These are phyloP conservation scores for Cercospora sojina DNA, from an alignment of 2,329 filamentous ascomycete genomes.

Conservation along the genomic window DNA sequence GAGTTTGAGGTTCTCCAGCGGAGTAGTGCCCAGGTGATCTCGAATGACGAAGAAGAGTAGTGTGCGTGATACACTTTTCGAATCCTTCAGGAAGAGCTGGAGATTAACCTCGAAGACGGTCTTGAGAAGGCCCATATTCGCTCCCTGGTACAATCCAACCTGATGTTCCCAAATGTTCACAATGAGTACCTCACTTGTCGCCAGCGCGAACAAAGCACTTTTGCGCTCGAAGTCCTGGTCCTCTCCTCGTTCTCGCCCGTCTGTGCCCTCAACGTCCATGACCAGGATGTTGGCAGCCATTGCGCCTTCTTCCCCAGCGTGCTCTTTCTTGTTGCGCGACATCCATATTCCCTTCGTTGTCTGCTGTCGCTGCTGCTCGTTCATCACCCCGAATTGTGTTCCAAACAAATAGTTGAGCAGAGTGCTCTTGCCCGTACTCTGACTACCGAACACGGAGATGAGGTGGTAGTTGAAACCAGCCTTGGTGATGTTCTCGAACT, in stretches of 20 bases:
- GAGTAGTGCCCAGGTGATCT: slow-evolving; percentile 90
- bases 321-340: slow-evolving; percentile 82
- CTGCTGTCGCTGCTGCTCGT: slow-evolving; percentile 87
- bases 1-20: slow-evolving; percentile 82
- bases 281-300: slow-evolving; percentile 99
- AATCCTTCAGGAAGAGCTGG: slow-evolving; percentile 94
- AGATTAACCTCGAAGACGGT: slow-evolving; percentile 99
- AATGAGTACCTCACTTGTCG: slow-evolving; percentile 95
- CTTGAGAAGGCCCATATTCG: slow-evolving; percentile 98
- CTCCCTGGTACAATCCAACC: slow-evolving; percentile 94
- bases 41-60: slow-evolving; percentile 98
- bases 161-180: slow-evolving; percentile 99
- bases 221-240: slow-evolving; percentile 99
- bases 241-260: slow-evolving; percentile 92
- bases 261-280: slow-evolving; percentile 98
- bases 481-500: slow-evolving; percentile 73
- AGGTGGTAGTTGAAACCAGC: slow-evolving; percentile 99
- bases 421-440: slow-evolving; percentile 97
- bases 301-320: slow-evolving; percentile 45
- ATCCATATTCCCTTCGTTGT: slow-evolving; percentile 99
- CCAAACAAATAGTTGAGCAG: slow-evolving; percentile 94
- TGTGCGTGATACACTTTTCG: slow-evolving; percentile 84
- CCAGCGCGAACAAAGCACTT: slow-evolving; percentile 93
- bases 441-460: slow-evolving; percentile 97
- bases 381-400: slow-evolving; percentile 97